phyloP scores from a whole-genome alignment of 352 stramenopile species.

The Globisporangium ultimum region DNA sequence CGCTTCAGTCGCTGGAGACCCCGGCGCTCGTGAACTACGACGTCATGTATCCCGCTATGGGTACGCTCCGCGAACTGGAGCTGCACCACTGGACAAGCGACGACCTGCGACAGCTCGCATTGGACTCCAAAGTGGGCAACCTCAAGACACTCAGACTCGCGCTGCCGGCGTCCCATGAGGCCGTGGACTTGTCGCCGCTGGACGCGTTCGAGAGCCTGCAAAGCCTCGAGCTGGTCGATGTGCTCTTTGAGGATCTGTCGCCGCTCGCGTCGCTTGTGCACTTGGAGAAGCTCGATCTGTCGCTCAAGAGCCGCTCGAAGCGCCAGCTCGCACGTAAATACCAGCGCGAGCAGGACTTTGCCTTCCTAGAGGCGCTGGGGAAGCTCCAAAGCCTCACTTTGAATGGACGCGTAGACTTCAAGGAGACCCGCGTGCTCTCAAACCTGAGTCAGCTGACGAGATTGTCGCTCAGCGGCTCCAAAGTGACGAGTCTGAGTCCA shows the following conservation, averaged over 20 bases:
- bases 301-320: slow-evolving; percentile 37
- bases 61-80: slow-evolving; percentile 31
- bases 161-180: slow-evolving; percentile 28
- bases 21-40: slow-evolving; percentile 32
- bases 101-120: slow-evolving; percentile 31
- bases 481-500: slow-evolving; percentile 34
- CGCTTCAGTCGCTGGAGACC: slow-evolving; percentile 26
- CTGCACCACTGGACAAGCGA: slow-evolving; percentile 41
- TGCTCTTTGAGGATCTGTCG: slow-evolving; percentile 45
- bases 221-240: slow-evolving; percentile 46
- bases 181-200: slow-evolving; percentile 39
- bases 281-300: slow-evolving; percentile 51
- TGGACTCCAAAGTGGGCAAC: slow-evolving; percentile 7
- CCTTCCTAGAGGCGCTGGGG: slow-evolving; percentile 33
- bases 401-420: slow-evolving; percentile 56
- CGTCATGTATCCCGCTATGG: slow-evolving; percentile 19
- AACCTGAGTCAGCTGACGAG: slow-evolving; percentile 34
- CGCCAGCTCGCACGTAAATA: slow-evolving; percentile 38
- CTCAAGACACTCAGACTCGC: slow-evolving; percentile 27
- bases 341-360: slow-evolving; percentile 37
- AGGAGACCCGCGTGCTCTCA: slow-evolving; percentile 36
- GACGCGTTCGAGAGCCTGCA: slow-evolving; percentile 36
- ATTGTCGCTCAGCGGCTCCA: slow-evolving; percentile 49
- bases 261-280: slow-evolving; percentile 36
- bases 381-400: slow-evolving; percentile 46